Evolutionary conservation across 139 green algal species (phyloP), one percentile per base, ranked within the genome.

Genomic region (Picochlorum costavermella): DNA sequence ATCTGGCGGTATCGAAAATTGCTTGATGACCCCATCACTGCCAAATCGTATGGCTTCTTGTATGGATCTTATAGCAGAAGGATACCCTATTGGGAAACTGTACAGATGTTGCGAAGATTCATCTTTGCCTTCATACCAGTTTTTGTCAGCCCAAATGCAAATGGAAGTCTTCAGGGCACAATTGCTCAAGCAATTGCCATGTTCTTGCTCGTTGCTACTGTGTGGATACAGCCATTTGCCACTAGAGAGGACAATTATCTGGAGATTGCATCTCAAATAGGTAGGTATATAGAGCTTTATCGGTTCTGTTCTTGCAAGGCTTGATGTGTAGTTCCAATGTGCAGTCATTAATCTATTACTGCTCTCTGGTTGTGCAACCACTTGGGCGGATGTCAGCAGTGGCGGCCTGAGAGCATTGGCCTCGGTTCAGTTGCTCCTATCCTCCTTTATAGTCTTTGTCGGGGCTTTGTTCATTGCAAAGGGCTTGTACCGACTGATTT

Each of bases 61-160:
- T 81, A 81, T 64, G 51, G 31, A 13, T 72, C 64, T 33, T 79
- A 81, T 57, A 14, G 20, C 13, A 51, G 20, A 10, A 36, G 14
- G 23, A 23, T 70, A 3, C 56, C 58, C 16, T 78, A 72, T 62
- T 81, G 75, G 75, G 74, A 81, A n/a, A 69, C 70, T 4, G 48
- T 61, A 6, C 68, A 81, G 14, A 77, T 69, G 58, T 40, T 81
- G 29, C 63, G 74, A 51, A 81, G 75, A 64, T 66, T 81, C 36
- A 33, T 50, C 17, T 63, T 81, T n/a, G 65, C 58, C 13, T 64
- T 66, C 45, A 79, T 81, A 17, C 74, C 74, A 23, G 68, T 74
- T n/a, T 68, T 68, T 45, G 61, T 75, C 26, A 36, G 25, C 1
- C 29, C 48, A 17, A 53, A 75, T 26, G 43, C 29, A 8, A 29